A percentile compares a stretch with the other conserved stretches of the same genome.
These are phyloP conservation scores for Mentha longifolia DNA, from an alignment of 257 asterid genomes.

Conservation along the genomic window DNA sequence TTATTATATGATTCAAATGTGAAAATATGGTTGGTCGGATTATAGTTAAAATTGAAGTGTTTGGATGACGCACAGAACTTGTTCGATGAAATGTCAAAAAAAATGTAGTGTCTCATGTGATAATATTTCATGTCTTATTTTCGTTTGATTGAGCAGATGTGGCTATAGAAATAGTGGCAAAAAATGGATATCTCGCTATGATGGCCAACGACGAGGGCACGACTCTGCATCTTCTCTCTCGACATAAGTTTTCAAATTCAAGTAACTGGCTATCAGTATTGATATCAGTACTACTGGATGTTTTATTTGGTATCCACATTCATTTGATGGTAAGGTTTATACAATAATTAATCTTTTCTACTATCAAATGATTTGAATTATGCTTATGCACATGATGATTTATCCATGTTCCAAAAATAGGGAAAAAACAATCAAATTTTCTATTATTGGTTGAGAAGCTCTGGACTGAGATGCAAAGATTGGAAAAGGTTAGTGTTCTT, in stretches of 20 bases:
- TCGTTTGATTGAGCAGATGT: not conserved
- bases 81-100: too few relatives aligned
- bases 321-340: too few relatives aligned
- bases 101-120: too few relatives aligned
- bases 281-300: too few relatives aligned
- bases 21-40: too few relatives aligned
- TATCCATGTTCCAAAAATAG: too few relatives aligned
- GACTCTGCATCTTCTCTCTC: constrained; percentile 15
- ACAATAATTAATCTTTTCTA: too few relatives aligned
- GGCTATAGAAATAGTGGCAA: not conserved
- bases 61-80: too few relatives aligned
- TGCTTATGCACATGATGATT: not conserved
- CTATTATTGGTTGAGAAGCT: not conserved
- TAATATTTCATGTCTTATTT: too few relatives aligned
- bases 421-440: not conserved
- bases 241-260: not conserved
- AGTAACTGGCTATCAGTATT: not conserved
- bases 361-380: not conserved
- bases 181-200: not conserved
- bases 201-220: constrained; percentile 14
- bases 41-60: too few relatives aligned
- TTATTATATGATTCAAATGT: too few relatives aligned
- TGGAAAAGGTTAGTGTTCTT: not conserved
- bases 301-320: too few relatives aligned
- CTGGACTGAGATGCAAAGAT: not conserved